Evolutionary conservation across 352 stramenopile genomes (phyloP).

Genomic region (Globisporangium canariense): DNA sequence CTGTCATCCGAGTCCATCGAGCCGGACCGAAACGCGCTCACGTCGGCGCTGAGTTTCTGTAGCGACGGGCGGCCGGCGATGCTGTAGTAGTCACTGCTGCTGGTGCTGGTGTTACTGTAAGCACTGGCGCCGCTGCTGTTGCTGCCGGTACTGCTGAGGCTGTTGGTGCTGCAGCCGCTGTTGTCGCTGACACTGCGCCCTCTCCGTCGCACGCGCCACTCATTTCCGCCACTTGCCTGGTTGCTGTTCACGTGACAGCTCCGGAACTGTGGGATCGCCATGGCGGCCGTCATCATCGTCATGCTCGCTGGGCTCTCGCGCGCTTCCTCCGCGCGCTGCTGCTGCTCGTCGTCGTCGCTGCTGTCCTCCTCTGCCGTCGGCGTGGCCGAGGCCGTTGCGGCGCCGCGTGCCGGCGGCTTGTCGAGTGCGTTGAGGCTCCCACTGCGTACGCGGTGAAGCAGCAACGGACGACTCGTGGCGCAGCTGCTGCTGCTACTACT

Average conservation of each 20-base stretch:
- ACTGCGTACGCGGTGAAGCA: slow-evolving; percentile 12
- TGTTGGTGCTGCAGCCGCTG: slow-evolving; percentile 60
- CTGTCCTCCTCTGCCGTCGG: background rate
- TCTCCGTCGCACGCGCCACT: slow-evolving; percentile 36
- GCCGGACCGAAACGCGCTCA: slow-evolving; percentile 18
- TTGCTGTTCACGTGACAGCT: slow-evolving; percentile 36
- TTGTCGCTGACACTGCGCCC: slow-evolving; percentile 61
- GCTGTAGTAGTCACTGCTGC: slow-evolving; percentile 25
- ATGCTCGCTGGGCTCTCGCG: background rate
- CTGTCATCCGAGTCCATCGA: slow-evolving; percentile 42
- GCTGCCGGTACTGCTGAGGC: slow-evolving; percentile 38
- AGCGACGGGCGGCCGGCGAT: slow-evolving; percentile 30
- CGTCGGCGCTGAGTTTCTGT: slow-evolving; percentile 36
- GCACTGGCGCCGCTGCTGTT: slow-evolving; percentile 32
- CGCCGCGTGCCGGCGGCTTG: slow-evolving; percentile 2
- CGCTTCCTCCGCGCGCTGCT: background rate
- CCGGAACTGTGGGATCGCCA: slow-evolving; percentile 46
- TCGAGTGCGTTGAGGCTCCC: slow-evolving; percentile 18
- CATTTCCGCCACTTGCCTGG: slow-evolving; percentile 5
- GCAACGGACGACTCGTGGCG: slow-evolving; percentile 5
- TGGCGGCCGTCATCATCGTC: slow-evolving; percentile 13
- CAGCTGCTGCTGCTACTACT: background rate
- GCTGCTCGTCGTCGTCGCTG: background rate
- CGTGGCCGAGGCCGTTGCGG: background rate
- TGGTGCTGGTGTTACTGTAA: slow-evolving; percentile 31